phyloP scores from a whole-genome alignment of 2,329 filamentous ascomycete genomes.

The Colletotrichum zoysiae region DNA sequence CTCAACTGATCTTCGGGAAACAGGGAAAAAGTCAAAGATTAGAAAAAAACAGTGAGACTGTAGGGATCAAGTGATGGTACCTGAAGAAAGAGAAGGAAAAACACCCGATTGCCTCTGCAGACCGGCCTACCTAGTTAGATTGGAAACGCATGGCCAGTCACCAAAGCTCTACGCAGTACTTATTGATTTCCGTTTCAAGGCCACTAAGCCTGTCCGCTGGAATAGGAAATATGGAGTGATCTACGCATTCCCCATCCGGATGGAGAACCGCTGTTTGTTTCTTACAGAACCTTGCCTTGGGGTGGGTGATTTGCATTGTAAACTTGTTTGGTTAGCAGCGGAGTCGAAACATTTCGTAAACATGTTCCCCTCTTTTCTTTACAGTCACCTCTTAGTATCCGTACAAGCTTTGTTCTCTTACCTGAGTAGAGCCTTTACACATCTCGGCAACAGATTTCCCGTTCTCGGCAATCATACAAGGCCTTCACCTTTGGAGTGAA shows the following conservation, averaged over 20 bases:
- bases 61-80: background rate
- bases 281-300: background rate
- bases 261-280: conserved; percentile 4
- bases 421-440: background rate
- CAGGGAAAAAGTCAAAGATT: background rate
- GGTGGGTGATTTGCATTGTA: background rate
- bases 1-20: conserved; percentile 2
- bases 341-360: background rate
- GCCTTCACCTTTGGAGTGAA: too few species aligned
- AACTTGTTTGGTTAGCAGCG: too few species aligned
- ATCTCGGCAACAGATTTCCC: background rate
- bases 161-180: background rate
- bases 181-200: background rate
- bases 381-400: background rate
- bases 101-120: background rate
- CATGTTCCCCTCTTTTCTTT: background rate
- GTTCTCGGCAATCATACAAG: rapidly evolving
- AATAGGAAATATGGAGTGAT: background rate
- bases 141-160: background rate
- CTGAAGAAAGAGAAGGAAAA: background rate
- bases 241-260: background rate
- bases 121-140: background rate
- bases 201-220: background rate
- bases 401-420: background rate
- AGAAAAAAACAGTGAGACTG: background rate